Conservation (phyloP, 2,329 filamentous ascomycete genomes). For the Verticillium alfalfae region DNA sequence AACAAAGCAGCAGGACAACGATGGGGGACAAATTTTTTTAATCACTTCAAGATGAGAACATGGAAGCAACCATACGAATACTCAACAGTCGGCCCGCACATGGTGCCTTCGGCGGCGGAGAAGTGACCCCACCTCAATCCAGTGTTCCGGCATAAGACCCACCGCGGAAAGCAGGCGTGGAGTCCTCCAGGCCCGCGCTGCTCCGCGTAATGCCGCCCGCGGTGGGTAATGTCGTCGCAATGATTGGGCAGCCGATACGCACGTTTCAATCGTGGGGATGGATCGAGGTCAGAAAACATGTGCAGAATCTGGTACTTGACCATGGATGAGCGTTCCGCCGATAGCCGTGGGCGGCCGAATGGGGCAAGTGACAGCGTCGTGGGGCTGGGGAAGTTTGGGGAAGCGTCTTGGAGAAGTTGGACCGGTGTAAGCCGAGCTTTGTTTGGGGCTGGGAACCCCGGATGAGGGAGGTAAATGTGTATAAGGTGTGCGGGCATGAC, state of each 20-base stretch:
- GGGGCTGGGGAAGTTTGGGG: neutral
- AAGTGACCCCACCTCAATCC: neutral
- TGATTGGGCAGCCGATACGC: neutral
- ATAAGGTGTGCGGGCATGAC: neutral
- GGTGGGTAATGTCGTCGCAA: neutral
- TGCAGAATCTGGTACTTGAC: neutral
- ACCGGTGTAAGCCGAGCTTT: slow-evolving; percentile 1
- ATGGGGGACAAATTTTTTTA: neutral
- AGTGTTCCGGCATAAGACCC: neutral
- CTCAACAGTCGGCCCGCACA: neutral
- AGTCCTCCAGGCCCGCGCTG: neutral
- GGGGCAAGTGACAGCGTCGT: neutral
- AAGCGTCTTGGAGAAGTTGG: neutral
- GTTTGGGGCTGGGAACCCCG: neutral
- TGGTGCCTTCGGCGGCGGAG: neutral
- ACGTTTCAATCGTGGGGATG: neutral
- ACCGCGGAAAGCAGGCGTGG: neutral
- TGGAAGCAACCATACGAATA: neutral
- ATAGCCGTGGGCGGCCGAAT: neutral
- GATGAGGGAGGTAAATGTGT: neutral
- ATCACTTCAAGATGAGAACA: too few species aligned
- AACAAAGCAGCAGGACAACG: neutral
- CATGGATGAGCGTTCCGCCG: neutral
- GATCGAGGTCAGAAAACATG: neutral
- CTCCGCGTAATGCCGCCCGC: neutral